Conservation (phyloP, 2,329 filamentous ascomycete genomes). For the Ustulina deusta region DNA sequence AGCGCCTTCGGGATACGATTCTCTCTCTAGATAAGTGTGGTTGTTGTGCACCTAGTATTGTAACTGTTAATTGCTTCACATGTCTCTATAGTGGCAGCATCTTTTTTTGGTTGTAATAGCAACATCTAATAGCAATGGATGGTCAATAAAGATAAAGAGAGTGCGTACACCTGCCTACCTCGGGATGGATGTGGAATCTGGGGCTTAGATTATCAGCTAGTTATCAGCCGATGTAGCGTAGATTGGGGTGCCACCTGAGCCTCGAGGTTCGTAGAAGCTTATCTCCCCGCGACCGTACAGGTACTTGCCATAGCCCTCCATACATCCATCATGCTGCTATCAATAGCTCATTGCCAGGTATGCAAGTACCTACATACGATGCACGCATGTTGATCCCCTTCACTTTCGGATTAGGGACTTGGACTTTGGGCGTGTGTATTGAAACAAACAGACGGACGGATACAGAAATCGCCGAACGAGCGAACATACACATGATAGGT, state of each 20-base stretch:
- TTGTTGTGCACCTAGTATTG: neutral
- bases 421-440: neutral
- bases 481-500: neutral
- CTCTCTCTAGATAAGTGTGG: neutral
- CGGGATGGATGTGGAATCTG: neutral
- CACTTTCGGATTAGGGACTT: neutral
- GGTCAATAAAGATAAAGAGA: neutral
- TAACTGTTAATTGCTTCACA: neutral
- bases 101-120: neutral
- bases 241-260: too few relatives aligned
- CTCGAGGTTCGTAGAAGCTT: too few relatives aligned
- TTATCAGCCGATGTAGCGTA: conserved; percentile 11
- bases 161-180: too few relatives aligned
- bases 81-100: too few relatives aligned
- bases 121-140: neutral
- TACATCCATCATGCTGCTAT: neutral
- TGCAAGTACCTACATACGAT: too few relatives aligned
- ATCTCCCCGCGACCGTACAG: too few relatives aligned
- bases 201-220: neutral
- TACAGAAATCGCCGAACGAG: neutral
- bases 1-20: too few relatives aligned
- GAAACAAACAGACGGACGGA: neutral
- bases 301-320: too few relatives aligned
- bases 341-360: too few relatives aligned
- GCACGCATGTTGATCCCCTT: neutral